Base-by-base conservation (phyloP, 164 flowering plant genomes). In the Sedum album region DNA sequence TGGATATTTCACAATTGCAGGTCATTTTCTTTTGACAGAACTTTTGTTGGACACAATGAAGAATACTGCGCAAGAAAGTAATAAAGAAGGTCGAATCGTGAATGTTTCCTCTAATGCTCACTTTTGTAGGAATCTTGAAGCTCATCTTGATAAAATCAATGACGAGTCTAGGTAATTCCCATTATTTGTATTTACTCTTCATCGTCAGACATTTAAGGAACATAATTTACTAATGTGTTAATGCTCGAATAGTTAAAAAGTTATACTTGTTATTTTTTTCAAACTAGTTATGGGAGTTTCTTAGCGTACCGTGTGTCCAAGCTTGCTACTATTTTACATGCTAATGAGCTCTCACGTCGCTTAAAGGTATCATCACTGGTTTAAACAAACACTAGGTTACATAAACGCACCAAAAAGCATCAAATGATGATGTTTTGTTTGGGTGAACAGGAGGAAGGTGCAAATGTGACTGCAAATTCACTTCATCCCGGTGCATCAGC, bases 71-170 rank as follows among this genome's bases (percentile, higher is more conserved):
- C n/a, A 6, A 1, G 39, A 62, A 36, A 62, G 66, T 62, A 62
- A 62, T n/a, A 62, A 31, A 36, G 66, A 62, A 31, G 66, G 66
- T 31, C 17, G 66, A 39, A 62, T 62, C 18, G 66, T 62, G 39
- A 62, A 62, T 62, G 66, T 62, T 62, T 62, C 66, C 2, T 62
- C 66, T 2, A 21, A 17, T 10, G 66, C 66, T 31, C 66, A 62
- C 39, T 36, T 4, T 62, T 62, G 39, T 36, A 0, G 11, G n/a
- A 31, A 62, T 62, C 36, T 31, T 1, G 66, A 62, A 31, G 39
- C 18, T 23, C 57, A 51, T 26, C 21, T 51, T 14, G 51, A n/a
- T 51, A 51, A 51, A 51, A 51, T 51, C 57, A 51, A 62, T 25
- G 8, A 13, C n/a, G 23, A 11, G 23, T 6, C 66, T 1, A 21